phyloP scores from a whole-genome alignment of 2,329 filamentous ascomycete genomes.

The Didymella lethalis region DNA sequence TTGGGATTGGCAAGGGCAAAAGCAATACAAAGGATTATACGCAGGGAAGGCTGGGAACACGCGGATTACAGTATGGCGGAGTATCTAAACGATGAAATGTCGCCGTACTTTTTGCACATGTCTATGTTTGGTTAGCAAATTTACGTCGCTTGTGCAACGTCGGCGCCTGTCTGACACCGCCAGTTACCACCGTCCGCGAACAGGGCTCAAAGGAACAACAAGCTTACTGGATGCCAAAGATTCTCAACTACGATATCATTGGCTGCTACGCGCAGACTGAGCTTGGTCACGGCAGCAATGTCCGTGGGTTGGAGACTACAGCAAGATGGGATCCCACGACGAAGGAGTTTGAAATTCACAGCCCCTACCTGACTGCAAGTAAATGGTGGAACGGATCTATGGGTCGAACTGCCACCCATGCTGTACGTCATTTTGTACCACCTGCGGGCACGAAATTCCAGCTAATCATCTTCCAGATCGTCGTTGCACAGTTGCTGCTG shows the following conservation, averaged over 20 bases:
- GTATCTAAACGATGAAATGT: conserved; percentile 63
- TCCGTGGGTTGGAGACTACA: conserved; percentile 59
- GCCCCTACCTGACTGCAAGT: conserved; percentile 60
- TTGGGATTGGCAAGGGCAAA: conserved; percentile 62
- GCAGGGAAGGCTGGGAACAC: conserved; percentile 57
- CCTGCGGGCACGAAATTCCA: background rate
- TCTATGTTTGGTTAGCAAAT: conserved; percentile 57
- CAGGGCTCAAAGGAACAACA: conserved; percentile 59
- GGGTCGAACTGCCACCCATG: conserved; percentile 63
- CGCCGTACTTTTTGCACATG: conserved; percentile 61
- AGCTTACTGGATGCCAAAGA: conserved; percentile 59
- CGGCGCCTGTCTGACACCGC: conserved; percentile 30
- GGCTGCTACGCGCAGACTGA: conserved; percentile 83
- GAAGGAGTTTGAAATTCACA: conserved; percentile 60
- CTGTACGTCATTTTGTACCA: conserved; percentile 39
- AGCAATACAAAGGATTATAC: conserved; percentile 56
- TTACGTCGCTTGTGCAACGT: conserved; percentile 26
- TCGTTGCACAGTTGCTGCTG: conserved; percentile 61
- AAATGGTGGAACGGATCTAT: conserved; percentile 65
- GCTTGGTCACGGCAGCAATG: conserved; percentile 62
- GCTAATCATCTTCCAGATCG: conserved; percentile 48
- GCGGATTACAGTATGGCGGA: conserved; percentile 62
- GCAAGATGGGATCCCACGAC: conserved; percentile 57
- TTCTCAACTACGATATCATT: conserved; percentile 63
- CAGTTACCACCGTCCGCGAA: conserved; percentile 58